Evolutionary conservation across 176 grass and related monocot species (phyloP).

Genomic region (Avena sativa): DNA sequence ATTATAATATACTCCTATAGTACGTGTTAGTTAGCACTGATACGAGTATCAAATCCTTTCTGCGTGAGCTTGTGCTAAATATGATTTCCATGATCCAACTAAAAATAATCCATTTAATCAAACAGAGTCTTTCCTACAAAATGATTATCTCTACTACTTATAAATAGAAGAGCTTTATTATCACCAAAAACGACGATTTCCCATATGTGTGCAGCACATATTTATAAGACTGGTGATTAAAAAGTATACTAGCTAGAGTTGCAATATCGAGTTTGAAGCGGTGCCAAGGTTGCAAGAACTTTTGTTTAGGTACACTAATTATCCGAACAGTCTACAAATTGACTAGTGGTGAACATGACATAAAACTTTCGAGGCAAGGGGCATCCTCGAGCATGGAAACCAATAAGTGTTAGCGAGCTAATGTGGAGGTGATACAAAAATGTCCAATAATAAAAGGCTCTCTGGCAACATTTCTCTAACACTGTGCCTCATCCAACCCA

Average conservation of each 20-base stretch:
- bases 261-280: background rate
- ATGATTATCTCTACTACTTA: too few species aligned
- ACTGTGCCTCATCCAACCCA: too few species aligned
- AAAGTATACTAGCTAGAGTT: background rate
- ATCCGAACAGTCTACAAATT: background rate
- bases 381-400: background rate
- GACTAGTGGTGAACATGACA: background rate
- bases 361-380: background rate
- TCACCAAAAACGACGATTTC: background rate
- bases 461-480: too few species aligned
- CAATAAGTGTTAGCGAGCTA: background rate
- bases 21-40: too few species aligned
- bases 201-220: background rate
- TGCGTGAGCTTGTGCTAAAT: too few species aligned
- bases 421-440: too few species aligned
- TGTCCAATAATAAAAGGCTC: too few species aligned
- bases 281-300: background rate
- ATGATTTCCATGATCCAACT: background rate
- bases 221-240: background rate
- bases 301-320: background rate
- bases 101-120: background rate
- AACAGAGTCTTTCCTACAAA: background rate
- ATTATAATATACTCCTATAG: background rate
- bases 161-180: too few species aligned
- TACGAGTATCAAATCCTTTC: too few species aligned